phyloP scores from a whole-genome alignment of 2,329 filamentous ascomycete genomes.

The Cladorrhinum sp. region DNA sequence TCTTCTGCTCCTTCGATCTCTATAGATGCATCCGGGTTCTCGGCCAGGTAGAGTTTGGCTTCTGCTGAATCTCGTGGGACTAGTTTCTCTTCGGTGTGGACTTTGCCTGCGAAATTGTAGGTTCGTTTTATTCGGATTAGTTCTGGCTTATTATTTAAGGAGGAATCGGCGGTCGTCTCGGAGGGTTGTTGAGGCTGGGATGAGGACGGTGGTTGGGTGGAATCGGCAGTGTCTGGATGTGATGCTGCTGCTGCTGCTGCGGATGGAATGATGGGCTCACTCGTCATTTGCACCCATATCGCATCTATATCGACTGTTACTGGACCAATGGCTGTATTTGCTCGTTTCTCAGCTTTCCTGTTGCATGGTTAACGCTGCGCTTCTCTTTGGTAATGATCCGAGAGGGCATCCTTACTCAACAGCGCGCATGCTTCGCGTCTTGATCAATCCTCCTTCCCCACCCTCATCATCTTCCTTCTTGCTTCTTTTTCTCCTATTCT shows the following conservation, averaged over 20 bases:
- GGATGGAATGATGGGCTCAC: conserved; percentile 26
- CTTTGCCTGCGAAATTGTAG: conserved; percentile 72
- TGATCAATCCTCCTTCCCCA: conserved; percentile 62
- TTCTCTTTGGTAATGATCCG: not conserved
- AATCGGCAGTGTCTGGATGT: not conserved
- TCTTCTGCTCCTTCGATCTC: conserved; percentile 13
- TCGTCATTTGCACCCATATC: conserved; percentile 66
- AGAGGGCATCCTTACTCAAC: conserved; percentile 46
- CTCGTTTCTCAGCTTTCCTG: conserved; percentile 57
- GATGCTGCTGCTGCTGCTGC: not conserved
- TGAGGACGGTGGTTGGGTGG: conserved; percentile 7
- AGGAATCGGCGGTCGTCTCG: conserved; percentile 11
- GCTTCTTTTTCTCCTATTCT: conserved; percentile 47
- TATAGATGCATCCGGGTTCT: conserved; percentile 28
- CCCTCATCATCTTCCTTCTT: conserved; percentile 48
- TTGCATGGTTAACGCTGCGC: conserved; percentile 6
- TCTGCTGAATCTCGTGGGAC: conserved; percentile 64
- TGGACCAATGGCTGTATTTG: conserved; percentile 50
- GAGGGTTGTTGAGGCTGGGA: not conserved
- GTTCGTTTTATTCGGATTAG: conserved; percentile 66
- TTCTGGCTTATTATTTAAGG: conserved; percentile 30
- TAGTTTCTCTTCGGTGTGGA: conserved; percentile 68
- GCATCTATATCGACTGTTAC: conserved; percentile 70
- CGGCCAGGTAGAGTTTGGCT: conserved; percentile 59
- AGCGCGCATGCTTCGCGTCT: conserved; percentile 68